Base-by-base conservation (phyloP, 2,329 filamentous ascomycete genomes). In the Aspergillus clavatus region DNA sequence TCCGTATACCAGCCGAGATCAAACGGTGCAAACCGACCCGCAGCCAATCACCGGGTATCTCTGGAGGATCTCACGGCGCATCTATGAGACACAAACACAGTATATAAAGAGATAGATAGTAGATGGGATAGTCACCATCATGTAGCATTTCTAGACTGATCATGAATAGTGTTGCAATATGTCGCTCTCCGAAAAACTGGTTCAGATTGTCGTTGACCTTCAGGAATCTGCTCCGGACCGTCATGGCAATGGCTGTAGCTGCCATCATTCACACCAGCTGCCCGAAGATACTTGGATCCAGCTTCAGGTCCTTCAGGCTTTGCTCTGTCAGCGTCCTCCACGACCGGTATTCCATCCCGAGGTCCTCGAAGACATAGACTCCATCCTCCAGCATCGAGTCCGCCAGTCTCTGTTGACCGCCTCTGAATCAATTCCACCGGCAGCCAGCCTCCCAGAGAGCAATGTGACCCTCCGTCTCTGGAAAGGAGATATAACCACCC, bases 401-500 rank as follows among this genome's bases (percentile, higher is more conserved):
- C 41, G 38, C 7, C 52, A 54, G 23, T 46, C 38, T 24, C 18
- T 52, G 1, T 26, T 48, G 3, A 56, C 47, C 4, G 40, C 51
- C 16, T 46, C 53, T 2, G 27, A 28, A 28, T 36, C 38, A 5
- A 52, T 56, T 8, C 0, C 14, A 1, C 39, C 53, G 0, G 42
- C 18, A 7, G 14, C 37, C 10, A 39, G 19, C 2, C 18, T 53
- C 7, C 18, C 36, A 16, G 38, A 23, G 27, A 18, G 10, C 3
- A 18, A 14, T 10, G 12, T 42, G 1, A 40, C 24, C 8, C 38
- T 53, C 0, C 38, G 29, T 7, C 42, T 52, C 21, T 59, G 56
- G 56, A 56, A 53, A 45, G 56, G 55, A n/a, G 55, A 58, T 28
- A 59, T 57, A 12, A 56, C 55, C 8, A 47, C 50, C 1, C 14